phyloP scores from a whole-genome alignment of 192 early-diverging fungal genomes.

The Mortierella hygrophila region DNA sequence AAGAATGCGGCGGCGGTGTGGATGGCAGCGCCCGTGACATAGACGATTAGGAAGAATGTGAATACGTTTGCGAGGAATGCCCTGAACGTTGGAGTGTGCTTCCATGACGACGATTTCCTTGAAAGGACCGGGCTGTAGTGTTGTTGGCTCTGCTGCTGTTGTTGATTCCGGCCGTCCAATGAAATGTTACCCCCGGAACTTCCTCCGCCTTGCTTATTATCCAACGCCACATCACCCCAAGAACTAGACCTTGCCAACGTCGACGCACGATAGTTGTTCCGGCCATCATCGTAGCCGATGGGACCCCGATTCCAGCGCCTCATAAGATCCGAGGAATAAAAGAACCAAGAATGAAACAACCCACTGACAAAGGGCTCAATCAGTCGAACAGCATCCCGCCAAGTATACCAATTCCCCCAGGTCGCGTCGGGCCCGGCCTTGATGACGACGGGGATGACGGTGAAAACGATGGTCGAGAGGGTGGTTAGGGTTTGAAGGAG shows the following conservation, averaged over 20 bases:
- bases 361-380: conserved; percentile 49
- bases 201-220: not conserved
- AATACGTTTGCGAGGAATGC: conserved; percentile 15
- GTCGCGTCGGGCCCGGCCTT: conserved; percentile 14
- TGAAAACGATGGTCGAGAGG: conserved; percentile 45
- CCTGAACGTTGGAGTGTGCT: conserved; percentile 4
- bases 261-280: not conserved
- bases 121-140: not conserved
- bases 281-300: not conserved
- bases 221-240: not conserved
- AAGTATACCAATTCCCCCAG: conserved; percentile 42
- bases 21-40: conserved; percentile 29
- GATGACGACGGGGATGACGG: conserved; percentile 42
- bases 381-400: conserved; percentile 41
- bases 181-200: not conserved
- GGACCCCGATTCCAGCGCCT: conserved; percentile 5
- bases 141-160: not conserved
- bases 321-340: conserved; percentile 48
- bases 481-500: conserved; percentile 38
- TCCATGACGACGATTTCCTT: not conserved
- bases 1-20: conserved; percentile 45
- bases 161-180: not conserved
- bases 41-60: conserved; percentile 47
- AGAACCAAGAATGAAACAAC: conserved; percentile 45
- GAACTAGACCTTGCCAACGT: not conserved